These are phyloP conservation scores for Voacanga thouarsii DNA, from an alignment of 257 asterid species.

Conservation along the genomic window DNA sequence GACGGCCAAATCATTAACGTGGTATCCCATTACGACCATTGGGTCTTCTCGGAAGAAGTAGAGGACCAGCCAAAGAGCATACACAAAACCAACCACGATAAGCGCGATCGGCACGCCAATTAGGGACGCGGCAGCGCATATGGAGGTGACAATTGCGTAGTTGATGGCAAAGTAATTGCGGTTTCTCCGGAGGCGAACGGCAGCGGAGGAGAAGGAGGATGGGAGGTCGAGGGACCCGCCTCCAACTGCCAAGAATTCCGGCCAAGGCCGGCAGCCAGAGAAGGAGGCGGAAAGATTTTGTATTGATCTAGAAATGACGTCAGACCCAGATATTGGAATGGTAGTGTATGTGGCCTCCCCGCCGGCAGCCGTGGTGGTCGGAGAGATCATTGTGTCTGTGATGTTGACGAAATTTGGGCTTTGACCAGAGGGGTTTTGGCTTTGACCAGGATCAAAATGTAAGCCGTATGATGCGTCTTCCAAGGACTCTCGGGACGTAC, in stretches of 20 bases:
- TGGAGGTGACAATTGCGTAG: slow-evolving; percentile 46
- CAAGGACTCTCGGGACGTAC: background rate
- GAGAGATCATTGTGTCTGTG: slow-evolving; percentile 42
- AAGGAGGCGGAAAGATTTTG: slow-evolving; percentile 58
- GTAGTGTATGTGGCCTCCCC: slow-evolving; percentile 57
- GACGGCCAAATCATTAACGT: slow-evolving; percentile 50
- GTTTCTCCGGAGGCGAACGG: slow-evolving; percentile 50
- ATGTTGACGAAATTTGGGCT: background rate
- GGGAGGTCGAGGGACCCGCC: slow-evolving; percentile 44
- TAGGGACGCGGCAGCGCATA: slow-evolving; percentile 52
- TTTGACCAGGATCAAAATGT: background rate
- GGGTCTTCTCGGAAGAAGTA: slow-evolving; percentile 77
- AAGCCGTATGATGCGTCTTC: background rate
- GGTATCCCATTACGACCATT: slow-evolving; percentile 48
- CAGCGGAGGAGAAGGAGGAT: slow-evolving; percentile 48
- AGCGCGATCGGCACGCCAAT: slow-evolving; percentile 53
- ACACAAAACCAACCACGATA: slow-evolving; percentile 36
- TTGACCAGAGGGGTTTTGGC: background rate
- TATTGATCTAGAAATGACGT: slow-evolving; percentile 56
- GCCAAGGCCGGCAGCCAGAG: slow-evolving; percentile 73
- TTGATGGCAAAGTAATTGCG: slow-evolving; percentile 55
- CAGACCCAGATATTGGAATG: slow-evolving; percentile 58
- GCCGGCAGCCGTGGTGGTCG: slow-evolving; percentile 13
- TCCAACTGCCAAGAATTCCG: slow-evolving; percentile 53
- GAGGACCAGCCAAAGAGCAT: slow-evolving; percentile 57